Conservation (phyloP, 345 rosid genomes). For the Noccaea caerulescens region DNA sequence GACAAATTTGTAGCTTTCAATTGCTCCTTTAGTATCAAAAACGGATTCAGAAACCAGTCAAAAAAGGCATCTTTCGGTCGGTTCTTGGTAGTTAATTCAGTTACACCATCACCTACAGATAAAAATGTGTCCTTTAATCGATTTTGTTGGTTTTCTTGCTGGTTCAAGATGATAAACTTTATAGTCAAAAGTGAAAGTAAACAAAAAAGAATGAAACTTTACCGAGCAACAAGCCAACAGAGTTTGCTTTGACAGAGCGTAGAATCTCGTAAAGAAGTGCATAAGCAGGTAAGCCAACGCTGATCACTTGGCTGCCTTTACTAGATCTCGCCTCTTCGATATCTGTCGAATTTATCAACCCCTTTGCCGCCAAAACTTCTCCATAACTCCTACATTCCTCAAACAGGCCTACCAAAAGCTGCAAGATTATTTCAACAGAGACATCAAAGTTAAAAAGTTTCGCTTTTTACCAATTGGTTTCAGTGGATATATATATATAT, state of each 20-base stretch:
- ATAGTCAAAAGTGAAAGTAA: not conserved
- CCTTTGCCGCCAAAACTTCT: slow-evolving; percentile 65
- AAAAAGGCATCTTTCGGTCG: slow-evolving; percentile 84
- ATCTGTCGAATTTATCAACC: slow-evolving; percentile 76
- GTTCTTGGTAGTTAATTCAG: slow-evolving; percentile 73
- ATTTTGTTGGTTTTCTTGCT: slow-evolving; percentile 14
- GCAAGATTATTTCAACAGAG: slow-evolving; percentile 36
- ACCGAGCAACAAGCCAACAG: slow-evolving; percentile 72
- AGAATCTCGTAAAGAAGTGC: slow-evolving; percentile 62
- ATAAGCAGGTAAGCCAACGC: slow-evolving; percentile 91
- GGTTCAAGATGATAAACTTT: slow-evolving; percentile 1
- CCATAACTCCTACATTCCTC: slow-evolving; percentile 65
- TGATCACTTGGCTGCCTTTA: slow-evolving; percentile 63
- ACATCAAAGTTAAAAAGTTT: slow-evolving; percentile 21
- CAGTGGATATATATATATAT: not conserved
- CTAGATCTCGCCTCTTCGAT: slow-evolving; percentile 73
- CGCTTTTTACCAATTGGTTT: not conserved
- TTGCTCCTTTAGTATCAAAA: slow-evolving; percentile 86
- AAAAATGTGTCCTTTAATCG: not conserved
- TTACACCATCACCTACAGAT: slow-evolving; percentile 56
- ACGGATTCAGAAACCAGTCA: slow-evolving; percentile 92
- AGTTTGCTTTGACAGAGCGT: slow-evolving; percentile 67
- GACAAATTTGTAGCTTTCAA: slow-evolving; percentile 79
- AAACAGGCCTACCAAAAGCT: slow-evolving; percentile 68
- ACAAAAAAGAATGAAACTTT: slow-evolving; percentile 33